Conservation (phyloP, 2,329 filamentous ascomycete species). For the Trichoderma asperellum region DNA sequence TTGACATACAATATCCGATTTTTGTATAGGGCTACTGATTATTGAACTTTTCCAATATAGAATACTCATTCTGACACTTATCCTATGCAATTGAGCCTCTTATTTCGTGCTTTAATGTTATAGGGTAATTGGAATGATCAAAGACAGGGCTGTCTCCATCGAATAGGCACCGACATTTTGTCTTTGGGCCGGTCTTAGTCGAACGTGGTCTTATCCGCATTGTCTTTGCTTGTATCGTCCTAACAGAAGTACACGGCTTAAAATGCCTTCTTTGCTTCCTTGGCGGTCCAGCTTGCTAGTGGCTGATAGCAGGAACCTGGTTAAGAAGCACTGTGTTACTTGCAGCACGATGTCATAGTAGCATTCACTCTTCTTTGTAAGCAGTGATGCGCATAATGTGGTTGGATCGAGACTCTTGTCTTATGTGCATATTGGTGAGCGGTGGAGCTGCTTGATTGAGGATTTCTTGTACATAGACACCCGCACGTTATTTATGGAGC, state of each 20-base stretch:
- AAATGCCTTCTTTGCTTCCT: not conserved
- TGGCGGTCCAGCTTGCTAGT: not conserved
- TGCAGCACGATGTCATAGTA: not conserved
- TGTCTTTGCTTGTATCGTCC: not conserved
- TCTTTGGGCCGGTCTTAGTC: not conserved
- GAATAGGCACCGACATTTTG: not conserved
- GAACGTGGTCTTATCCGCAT: not conserved
- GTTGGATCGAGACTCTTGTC: conserved; percentile 2
- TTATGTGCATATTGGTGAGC: conserved; percentile 16
- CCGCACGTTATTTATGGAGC: not conserved
- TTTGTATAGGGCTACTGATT: not conserved
- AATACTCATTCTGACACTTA: not conserved
- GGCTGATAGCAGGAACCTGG: not conserved
- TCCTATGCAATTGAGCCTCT: not conserved
- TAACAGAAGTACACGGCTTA: not conserved
- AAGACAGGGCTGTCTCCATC: not conserved
- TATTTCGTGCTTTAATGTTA: not conserved
- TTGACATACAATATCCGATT: not conserved
- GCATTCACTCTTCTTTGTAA: not conserved
- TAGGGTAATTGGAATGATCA: not conserved
- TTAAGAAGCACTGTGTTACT: not conserved
- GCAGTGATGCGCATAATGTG: conserved; percentile 1
- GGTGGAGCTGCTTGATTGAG: conserved; percentile 16
- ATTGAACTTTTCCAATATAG: not conserved
- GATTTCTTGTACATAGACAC: not conserved